Percentiles rank a stretch among this genome's conserved stretches.
Conservation (phyloP, 2,329 filamentous ascomycete genomes). For the Aspergillus fischeri region DNA sequence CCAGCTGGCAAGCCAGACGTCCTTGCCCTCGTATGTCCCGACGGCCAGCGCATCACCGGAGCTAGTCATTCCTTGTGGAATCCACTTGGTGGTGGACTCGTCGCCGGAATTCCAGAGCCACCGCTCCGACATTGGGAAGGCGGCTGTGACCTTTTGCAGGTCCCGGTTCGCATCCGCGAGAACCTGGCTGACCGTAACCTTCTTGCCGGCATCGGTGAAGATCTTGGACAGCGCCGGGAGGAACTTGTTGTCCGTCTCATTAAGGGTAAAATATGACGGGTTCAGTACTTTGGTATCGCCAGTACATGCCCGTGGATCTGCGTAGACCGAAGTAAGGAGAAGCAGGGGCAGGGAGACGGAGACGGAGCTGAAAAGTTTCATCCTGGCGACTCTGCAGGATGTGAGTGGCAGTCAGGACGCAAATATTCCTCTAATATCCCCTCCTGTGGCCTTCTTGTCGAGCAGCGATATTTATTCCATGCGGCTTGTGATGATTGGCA, state of each 20-base stretch:
- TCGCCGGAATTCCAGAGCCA: slow-evolving; percentile 26
- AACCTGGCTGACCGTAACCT: slow-evolving; percentile 11
- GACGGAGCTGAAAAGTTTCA: background rate
- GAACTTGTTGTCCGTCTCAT: slow-evolving; percentile 10
- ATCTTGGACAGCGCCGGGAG: slow-evolving; percentile 10
- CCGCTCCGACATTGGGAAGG: slow-evolving; percentile 8
- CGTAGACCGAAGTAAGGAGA: background rate
- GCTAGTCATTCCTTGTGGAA: slow-evolving; percentile 34
- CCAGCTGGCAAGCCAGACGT: slow-evolving; percentile 35
- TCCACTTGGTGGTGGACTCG: slow-evolving; percentile 30
- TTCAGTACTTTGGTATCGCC: background rate
- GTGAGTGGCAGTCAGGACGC: background rate
- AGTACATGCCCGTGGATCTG: background rate
- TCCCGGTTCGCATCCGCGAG: slow-evolving; percentile 15
- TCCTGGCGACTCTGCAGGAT: background rate
- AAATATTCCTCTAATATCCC: background rate
- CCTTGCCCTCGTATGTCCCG: slow-evolving; percentile 31
- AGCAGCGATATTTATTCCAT: too few species aligned
- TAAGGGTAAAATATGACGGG: slow-evolving; percentile 9
- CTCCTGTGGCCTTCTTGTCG: too few species aligned
- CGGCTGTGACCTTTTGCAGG: slow-evolving; percentile 5
- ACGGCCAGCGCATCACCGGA: slow-evolving; percentile 29
- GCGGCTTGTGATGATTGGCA: too few species aligned
- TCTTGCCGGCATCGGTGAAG: slow-evolving; percentile 9
- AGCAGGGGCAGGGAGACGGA: background rate